Evolutionary conservation across 306 rosid species (phyloP).

Genomic region (Lithocarpus polystachyus): DNA sequence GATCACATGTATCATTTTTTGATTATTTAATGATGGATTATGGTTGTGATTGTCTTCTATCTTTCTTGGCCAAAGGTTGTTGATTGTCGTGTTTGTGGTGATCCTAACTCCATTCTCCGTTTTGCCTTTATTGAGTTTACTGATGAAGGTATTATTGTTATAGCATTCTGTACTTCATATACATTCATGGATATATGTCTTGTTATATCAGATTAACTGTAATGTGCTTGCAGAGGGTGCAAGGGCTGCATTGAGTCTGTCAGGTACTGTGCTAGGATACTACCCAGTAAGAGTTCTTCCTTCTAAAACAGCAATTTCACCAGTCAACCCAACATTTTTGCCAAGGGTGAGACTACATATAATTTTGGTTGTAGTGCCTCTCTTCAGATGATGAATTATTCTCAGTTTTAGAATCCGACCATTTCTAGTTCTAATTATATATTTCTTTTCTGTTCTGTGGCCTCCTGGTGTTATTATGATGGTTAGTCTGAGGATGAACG

Average conservation of each 20-base stretch:
- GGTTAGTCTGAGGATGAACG: slow-evolving; percentile 90
- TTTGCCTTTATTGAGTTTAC: slow-evolving; percentile 96
- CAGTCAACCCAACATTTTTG: slow-evolving; percentile 88
- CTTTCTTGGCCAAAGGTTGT: slow-evolving; percentile 62
- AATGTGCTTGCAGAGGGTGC: slow-evolving; percentile 76
- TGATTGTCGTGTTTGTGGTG: slow-evolving; percentile 98
- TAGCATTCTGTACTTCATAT: background rate
- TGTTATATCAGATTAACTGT: slow-evolving; percentile 19
- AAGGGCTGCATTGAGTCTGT: slow-evolving; percentile 81
- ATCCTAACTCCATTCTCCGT: slow-evolving; percentile 93
- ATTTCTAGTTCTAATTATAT: slow-evolving; percentile 9
- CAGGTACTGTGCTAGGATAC: slow-evolving; percentile 95
- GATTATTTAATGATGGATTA: slow-evolving; percentile 16
- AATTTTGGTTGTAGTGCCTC: background rate
- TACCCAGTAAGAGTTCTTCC: slow-evolving; percentile 94
- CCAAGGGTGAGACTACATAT: slow-evolving; percentile 67
- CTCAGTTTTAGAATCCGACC: slow-evolving; percentile 2
- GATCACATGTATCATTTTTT: background rate
- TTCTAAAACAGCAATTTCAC: slow-evolving; percentile 98
- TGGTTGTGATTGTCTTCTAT: slow-evolving; percentile 12
- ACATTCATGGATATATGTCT: background rate
- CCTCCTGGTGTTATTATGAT: slow-evolving; percentile 21
- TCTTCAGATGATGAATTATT: background rate
- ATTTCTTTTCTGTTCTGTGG: slow-evolving; percentile 14
- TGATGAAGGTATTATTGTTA: slow-evolving; percentile 68